A percentile compares a stretch with the other conserved stretches of the same genome.
These are phyloP conservation scores for Candida insectalens DNA, from an alignment of 805 yeast genomes.

Conservation along the genomic window DNA sequence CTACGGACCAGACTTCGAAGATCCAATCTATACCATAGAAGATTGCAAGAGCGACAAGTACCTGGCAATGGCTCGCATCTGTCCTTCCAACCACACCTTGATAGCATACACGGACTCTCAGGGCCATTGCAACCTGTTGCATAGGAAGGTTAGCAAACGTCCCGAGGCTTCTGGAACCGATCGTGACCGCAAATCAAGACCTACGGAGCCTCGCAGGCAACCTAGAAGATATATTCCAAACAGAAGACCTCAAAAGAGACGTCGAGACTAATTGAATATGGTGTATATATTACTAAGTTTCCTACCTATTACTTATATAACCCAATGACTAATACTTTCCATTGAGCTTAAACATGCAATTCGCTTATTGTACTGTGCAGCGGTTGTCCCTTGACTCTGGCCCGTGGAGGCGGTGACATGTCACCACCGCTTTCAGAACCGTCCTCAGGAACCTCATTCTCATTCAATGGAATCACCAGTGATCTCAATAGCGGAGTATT, in stretches of 20 bases:
- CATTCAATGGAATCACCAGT: slow-evolving; percentile 15
- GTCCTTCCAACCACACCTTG: slow-evolving; percentile 9
- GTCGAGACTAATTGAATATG: too few species aligned
- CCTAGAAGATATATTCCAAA: too few species aligned
- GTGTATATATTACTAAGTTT: too few species aligned
- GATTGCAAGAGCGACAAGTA: slow-evolving; percentile 11
- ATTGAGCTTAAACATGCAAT: too few species aligned
- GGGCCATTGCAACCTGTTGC: slow-evolving; percentile 10
- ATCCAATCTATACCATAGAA: slow-evolving; percentile 21
- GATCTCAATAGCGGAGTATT: slow-evolving; percentile 11
- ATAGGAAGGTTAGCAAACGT: too few species aligned
- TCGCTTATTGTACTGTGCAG: too few species aligned
- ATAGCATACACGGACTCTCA: slow-evolving; percentile 12
- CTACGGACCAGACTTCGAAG: slow-evolving; percentile 16
- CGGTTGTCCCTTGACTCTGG: slow-evolving; percentile 9
- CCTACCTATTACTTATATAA: too few species aligned
- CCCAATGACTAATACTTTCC: too few species aligned
- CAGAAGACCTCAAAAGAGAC: too few species aligned
- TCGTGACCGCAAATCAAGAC: neutral
- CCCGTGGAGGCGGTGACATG: slow-evolving; percentile 6
- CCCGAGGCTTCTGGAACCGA: too few species aligned
- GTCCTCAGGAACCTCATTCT: neutral
- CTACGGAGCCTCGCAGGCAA: too few species aligned
- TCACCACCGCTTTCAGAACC: too few species aligned
- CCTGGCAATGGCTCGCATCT: slow-evolving; percentile 11